Base-by-base conservation (phyloP, 2,329 filamentous ascomycete species). In the Aspergillus novofumigatus region DNA sequence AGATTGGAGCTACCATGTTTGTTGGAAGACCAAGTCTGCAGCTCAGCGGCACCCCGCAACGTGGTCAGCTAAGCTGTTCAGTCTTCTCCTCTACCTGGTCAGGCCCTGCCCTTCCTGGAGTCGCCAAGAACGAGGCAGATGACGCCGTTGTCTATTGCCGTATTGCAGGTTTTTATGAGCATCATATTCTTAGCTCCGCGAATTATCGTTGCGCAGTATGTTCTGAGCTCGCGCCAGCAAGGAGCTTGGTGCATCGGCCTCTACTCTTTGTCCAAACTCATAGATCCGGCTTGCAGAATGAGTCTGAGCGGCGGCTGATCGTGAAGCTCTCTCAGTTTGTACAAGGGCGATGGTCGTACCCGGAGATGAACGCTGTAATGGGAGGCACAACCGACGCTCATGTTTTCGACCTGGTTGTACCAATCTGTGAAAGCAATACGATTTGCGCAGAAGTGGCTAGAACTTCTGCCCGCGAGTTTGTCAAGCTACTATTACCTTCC, bases 141-240 rank as follows among this genome's bases (percentile, higher is more conserved):
- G 50, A 57, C 17, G 54, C 53, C 4, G 49, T 58, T 20, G 51
- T 57, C 20, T 67, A 62, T 53, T 59, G 59, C n/a, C 56, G 51
- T 8, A 53, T 67, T 17, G 57, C 55, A 2, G 59, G 55, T 10
- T 62, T 55, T 25, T 58, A 65, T 35, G 64, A 67, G 52, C 25
- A 54, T 17, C 50, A 52, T 29, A 62, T 67, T 29, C 54, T 67
- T n/a, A 32, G 56, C 26, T 42, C 58, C 1, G 56, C 56, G 8
- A 52, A 64, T 21, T 63, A 65, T 52, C 60, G 62, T 7, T 67
- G 65, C 26, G 61, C 58, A n/a, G 55, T 62, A 32, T 67, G 65
- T 41, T 56, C 59, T 3, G 54, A 55, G n/a, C 38, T 49, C 17
- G 56, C 58, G 3, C 35, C 53, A 1, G 64, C 65, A 7, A 57